Conservation (phyloP, 1,284 basidiomycete genomes). For the Tilletia walkeri region DNA sequence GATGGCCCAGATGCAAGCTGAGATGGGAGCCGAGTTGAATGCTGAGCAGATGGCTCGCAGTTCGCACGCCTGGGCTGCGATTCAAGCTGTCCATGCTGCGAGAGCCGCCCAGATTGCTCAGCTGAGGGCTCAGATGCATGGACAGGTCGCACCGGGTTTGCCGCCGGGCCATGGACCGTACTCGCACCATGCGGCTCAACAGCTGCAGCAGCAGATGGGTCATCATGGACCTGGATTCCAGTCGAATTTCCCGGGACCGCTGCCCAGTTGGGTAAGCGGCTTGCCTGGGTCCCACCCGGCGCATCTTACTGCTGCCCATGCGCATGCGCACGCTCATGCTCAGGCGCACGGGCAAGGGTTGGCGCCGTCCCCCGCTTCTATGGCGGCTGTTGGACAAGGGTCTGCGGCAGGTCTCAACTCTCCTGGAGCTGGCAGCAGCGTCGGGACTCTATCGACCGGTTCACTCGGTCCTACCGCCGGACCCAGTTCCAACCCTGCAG, state of each 20-base stretch:
- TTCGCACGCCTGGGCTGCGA: not conserved
- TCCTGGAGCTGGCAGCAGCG: not conserved
- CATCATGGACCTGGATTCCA: not conserved
- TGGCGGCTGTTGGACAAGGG: not conserved
- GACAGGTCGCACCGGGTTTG: not conserved
- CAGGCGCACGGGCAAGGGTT: not conserved
- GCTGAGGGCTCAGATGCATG: not conserved
- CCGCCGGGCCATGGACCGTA: no score
- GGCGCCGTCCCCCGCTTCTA: not conserved
- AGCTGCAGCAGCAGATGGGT: not conserved
- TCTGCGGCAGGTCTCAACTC: not conserved
- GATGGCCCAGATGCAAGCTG: constrained; percentile 1
- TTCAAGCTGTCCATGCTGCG: not conserved
- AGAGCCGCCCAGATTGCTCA: not conserved
- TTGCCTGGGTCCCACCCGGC: not conserved
- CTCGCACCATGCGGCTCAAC: no score
- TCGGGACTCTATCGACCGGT: not conserved
- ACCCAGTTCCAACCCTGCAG: not conserved
- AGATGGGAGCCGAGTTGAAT: not conserved
- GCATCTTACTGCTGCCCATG: not conserved
- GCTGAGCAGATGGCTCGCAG: not conserved
- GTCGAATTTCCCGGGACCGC: not conserved
- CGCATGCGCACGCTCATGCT: not conserved
- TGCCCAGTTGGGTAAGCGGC: constrained; percentile 1
- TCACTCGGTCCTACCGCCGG: not conserved